Base-by-base conservation (phyloP, 345 rosid species). In the Populus pruinosa region DNA sequence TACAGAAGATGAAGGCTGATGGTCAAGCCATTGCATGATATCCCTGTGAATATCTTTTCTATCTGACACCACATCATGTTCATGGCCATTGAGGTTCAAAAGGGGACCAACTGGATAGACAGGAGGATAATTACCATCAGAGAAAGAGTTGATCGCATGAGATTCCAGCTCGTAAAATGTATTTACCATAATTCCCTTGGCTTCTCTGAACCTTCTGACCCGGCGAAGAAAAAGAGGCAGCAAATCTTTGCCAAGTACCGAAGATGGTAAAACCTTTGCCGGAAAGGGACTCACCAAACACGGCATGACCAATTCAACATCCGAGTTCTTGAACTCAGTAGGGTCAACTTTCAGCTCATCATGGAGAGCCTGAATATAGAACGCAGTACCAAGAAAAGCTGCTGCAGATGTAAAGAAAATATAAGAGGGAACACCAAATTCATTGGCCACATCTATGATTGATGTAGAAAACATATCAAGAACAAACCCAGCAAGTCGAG, bases 11-110 rank as follows among this genome's bases (percentile, higher is more conserved):
- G 9, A 17, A 12, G 75, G 75, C 56, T 79, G 82, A 6, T 61
- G 49, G 64, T 79, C 82, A 2, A 80, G 79, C 82, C 82, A 80
- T 2, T 49, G 50, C 76, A 38, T 36, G 71, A 75, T 70, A n/a
- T 66, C 77, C 18, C 23, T 38, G 25, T 8, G 9, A 21, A 0
- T 6, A 18, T 53, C 59, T 6, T 8, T 18, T 21, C 20, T n/a
- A 21, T 18, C 23, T 7, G 20, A 21, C 35, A 33, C 35, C 5
- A 33, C 11, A 41, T 39, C 11, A n/a, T 12, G 1, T 4, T 59
- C 63, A 59, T 11, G 27, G 9, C 25, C 8, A 5, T 10, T 25
- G 4, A 59, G 61, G 17, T 62, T 23, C 11, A 70, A 2, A 12
- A 63, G 16, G 23, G 80, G 80, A 9, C 75, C 80, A 29, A 70